Base-by-base conservation (phyloP, 441 rosid species). In the Corymbia calophylla region DNA sequence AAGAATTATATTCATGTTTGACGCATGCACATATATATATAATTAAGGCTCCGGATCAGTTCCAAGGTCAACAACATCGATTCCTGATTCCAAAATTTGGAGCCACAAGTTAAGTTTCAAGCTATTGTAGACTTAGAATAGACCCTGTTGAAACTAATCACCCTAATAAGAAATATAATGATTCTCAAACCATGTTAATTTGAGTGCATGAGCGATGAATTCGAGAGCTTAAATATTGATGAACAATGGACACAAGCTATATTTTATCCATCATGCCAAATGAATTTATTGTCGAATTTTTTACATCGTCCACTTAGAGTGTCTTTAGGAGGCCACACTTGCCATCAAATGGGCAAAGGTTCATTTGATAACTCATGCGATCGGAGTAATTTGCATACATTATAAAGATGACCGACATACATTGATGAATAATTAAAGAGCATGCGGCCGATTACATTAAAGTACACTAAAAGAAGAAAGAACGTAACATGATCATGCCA, bases 1-100 rank as follows among this genome's bases (percentile, higher is more conserved):
- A 6, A 70, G 23, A 68, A 68, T 16, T 18, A 8, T n/a, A 32
- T 18, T 23, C 12, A 56, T 4, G 13, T 23, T 55, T 23, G 5
- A 25, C n/a, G 25, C n/a, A 9, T 25, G n/a, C 14, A 11, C 23
- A 58, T 58, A 5, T 39, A 5, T 58, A 5, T 25, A 10, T 35
- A 32, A 68, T 8, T 68, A 70, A 19, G 3, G 21, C 29, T 48
- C 14, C 4, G 1, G 0, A 31, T 44, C 2, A 0, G 0, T 70
- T 35, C 48, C 7, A 35, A n/a, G 15, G 15, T 35, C 15, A 3
- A 70, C 15, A 21, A 10, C 14, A 9, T 35, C 5, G 8, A 8
- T 39, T 35, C 25, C 13, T 1, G 0, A 19, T 70, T 35, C 81
- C 48, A 35, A 70, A 70, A 35, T 35, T 6, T 70, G 3, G 8